Base-by-base conservation (phyloP, 768 basidiomycete species). In the Kwoniella sp. region DNA sequence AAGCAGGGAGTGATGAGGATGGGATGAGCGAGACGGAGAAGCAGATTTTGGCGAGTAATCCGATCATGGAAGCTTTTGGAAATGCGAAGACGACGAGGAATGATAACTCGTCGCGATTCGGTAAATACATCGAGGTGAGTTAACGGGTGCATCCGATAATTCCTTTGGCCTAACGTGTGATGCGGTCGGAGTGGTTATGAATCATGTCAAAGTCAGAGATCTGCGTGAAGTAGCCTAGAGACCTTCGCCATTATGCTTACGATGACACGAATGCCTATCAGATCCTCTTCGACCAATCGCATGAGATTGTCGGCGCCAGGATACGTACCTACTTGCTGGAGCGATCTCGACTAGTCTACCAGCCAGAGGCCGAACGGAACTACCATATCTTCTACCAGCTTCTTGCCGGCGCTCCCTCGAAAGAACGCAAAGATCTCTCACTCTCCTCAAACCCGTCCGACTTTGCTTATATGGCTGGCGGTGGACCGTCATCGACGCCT, bases 351-450 rank as follows among this genome's bases (percentile, higher is more conserved):
- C 90, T 99, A 67, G 94, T 97, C 63, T 97, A 95, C 82, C 96
- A 99, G 81, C 95, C 96, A 20, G 85, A 90, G 64, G 93, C 91
- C 50, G 96, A 99, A 81, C 88, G 96, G 65, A 99, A 99, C 82
- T 99, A 98, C 82, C 96, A 99, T 81, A 97, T 99, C 73, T 99
- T 99, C 85, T 98, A 99, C 82, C 96, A 99, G 79, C 84, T 99
- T n/a, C 93, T 95, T 72, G 91, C 94, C 0, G 96, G 96, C 54
- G 93, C 92, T 11, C 94, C 96, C 1, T 83, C 90, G 25, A 95
- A 95, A 81, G 96, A 99, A 77, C 88, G 92, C 47, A 95, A 95
- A 82, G 92, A 94, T 74, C 87, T 97, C 51, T 94, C 93, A 4
- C 85, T 99, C 38, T 92, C 94, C 73, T 84, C 85, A 22, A 91